Conservation (phyloP, 2,329 filamentous ascomycete genomes). For the Westerdykella ornata region DNA sequence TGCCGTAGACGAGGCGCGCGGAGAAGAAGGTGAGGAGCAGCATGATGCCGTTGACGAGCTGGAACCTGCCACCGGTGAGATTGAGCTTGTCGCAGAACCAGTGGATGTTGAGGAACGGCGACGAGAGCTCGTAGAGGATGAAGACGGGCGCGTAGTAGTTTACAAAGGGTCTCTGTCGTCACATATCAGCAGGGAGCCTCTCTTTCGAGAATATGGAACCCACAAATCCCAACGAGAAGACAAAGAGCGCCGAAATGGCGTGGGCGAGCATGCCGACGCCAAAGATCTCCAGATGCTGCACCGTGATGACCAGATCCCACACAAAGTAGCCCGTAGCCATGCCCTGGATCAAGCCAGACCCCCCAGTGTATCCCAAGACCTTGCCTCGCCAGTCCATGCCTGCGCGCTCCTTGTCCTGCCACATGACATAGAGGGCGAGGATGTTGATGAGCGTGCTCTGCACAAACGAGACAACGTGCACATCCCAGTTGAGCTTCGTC, state of each 20-base stretch:
- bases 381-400: constrained; percentile 61
- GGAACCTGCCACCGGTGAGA: constrained; percentile 66
- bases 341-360: constrained; percentile 64
- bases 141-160: constrained; percentile 77
- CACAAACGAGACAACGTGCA: constrained; percentile 76
- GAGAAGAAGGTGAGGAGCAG: constrained; percentile 69
- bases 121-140: constrained; percentile 81
- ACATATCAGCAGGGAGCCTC: constrained; percentile 6
- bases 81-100: constrained; percentile 87
- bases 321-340: constrained; percentile 76
- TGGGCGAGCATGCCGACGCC: constrained; percentile 72
- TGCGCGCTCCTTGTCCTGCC: constrained; percentile 58
- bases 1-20: constrained; percentile 71
- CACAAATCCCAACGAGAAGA: constrained; percentile 75
- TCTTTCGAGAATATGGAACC: constrained; percentile 36
- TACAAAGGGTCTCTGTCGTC: constrained; percentile 66
- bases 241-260: constrained; percentile 64
- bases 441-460: constrained; percentile 67
- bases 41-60: constrained; percentile 70
- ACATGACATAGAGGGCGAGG: constrained; percentile 68
- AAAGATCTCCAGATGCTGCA: constrained; percentile 63
- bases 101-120: constrained; percentile 79
- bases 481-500: constrained; percentile 74
- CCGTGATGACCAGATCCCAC: constrained; percentile 70
- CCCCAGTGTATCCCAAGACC: constrained; percentile 72